A percentile compares a stretch with the other conserved stretches of the same genome.
Conservation (phyloP, 2,329 filamentous ascomycete genomes). For the Ophiostoma himal-ulmi region DNA sequence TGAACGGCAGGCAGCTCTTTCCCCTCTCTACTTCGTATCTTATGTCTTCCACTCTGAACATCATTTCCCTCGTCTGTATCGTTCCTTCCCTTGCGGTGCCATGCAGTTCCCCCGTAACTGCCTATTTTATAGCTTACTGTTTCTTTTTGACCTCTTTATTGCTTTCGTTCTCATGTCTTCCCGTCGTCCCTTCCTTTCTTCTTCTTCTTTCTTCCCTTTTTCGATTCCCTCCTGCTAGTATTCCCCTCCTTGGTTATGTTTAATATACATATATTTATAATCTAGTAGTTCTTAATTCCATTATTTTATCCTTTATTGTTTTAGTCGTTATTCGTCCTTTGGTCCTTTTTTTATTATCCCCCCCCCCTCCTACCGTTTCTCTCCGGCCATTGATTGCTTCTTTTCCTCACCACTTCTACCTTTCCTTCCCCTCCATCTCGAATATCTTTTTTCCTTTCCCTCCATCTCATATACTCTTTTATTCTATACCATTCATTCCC, state of each 20-base stretch:
- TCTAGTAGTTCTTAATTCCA: neutral
- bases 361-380: slow-evolving; percentile 16
- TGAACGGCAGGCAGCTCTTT: neutral
- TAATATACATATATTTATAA: neutral
- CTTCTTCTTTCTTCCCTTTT: slow-evolving; percentile 14
- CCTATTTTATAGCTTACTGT: neutral
- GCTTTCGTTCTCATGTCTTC: neutral
- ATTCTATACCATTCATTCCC: too few species aligned
- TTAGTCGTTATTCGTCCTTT: neutral
- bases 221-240: slow-evolving; percentile 9
- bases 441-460: neutral
- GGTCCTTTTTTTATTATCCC: slow-evolving; percentile 9
- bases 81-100: slow-evolving; percentile 9
- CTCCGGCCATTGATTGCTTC: slow-evolving; percentile 6
- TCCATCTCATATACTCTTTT: neutral
- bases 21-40: slow-evolving; percentile 1
- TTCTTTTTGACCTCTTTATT: neutral
- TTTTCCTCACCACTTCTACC: slow-evolving; percentile 11
- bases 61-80: slow-evolving; percentile 10
- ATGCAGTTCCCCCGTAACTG: slow-evolving; percentile 3
- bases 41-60: neutral
- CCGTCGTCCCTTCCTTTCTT: slow-evolving; percentile 12
- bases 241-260: slow-evolving; percentile 14
- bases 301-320: slow-evolving; percentile 15
- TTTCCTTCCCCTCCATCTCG: neutral